A percentile compares a stretch with the other conserved stretches of the same genome.
phyloP scores from a whole-genome alignment of 2,329 filamentous ascomycete genomes.

The Sclerotinia nivalis region DNA sequence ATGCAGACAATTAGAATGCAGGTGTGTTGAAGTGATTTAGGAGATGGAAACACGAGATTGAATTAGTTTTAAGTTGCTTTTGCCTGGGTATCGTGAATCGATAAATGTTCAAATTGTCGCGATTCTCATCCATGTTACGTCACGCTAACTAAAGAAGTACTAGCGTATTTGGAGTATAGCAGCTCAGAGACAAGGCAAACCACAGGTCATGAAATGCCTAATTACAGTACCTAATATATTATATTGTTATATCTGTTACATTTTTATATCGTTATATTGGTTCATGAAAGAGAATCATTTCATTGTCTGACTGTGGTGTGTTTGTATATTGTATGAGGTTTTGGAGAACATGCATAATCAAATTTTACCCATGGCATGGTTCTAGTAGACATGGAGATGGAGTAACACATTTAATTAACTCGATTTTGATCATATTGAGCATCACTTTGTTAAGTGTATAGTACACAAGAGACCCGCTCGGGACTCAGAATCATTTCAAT shows the following conservation, averaged over 20 bases:
- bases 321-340: neutral
- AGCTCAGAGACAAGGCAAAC: neutral
- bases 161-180: conserved; percentile 21
- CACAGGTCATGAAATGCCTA: too few relatives aligned
- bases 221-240: too few relatives aligned
- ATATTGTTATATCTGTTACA: too few relatives aligned
- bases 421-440: conserved; percentile 5
- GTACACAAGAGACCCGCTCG: conserved; percentile 24
- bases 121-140: conserved; percentile 19
- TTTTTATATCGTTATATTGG: neutral
- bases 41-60: conserved; percentile 11
- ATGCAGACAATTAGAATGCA: conserved; percentile 11
- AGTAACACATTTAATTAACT: conserved; percentile 9
- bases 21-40: neutral
- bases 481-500: conserved; percentile 23
- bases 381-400: neutral
- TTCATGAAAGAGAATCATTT: neutral
- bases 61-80: neutral
- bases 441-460: conserved; percentile 19
- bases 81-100: conserved; percentile 17
- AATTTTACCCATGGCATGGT: neutral
- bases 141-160: conserved; percentile 21
- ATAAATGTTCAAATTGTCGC: conserved; percentile 25
- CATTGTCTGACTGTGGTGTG: neutral
- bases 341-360: neutral